Base-by-base conservation (phyloP, 2,329 filamentous ascomycete genomes). In the Scedosporium boydii region DNA sequence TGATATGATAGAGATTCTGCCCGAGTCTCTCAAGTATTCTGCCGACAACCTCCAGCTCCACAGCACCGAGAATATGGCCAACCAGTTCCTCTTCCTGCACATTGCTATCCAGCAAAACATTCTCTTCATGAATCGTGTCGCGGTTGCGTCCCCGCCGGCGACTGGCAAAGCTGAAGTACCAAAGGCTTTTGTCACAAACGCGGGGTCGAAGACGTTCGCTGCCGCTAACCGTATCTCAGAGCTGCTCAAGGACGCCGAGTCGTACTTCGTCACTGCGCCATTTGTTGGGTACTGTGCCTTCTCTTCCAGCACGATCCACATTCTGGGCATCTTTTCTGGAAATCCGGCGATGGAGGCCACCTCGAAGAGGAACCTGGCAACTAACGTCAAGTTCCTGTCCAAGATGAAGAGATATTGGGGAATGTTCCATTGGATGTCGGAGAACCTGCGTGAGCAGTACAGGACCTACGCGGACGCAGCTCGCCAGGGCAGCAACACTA, bases 351-450 rank as follows among this genome's bases (percentile, higher is more conserved):
- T 96, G 59, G 90, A 96, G 72, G 82, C 84, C 12, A 83, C 85
- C 7, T 91, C 91, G 7, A 96, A 96, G 75, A 86, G 87, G 66
- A 93, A 96, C 69, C 79, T 97, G 16, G 87, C 89, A 1, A 90
- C 87, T 66, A 98, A 96, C 67, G 89, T 98, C 69, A 90, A 89
- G 70, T 98, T 95, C 69, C 77, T 99, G 55, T 88, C 89, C 62
- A 95, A 91, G 74, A 96, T 98, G 90, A 97, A 96, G 79, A 90
- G 90, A 64, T 93, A 95, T 70, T 99, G 95, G 95, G 95, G 93
- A 64, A 96, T 97, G 89, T 97, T 98, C 71, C 91, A 96, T 72
- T 97, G 92, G 77, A 93, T 98, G 83, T 88, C 91, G 0, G 93
- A 98, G 71, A 95, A 93, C 69, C 82, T 97, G 42, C 92, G 95